phyloP scores from a whole-genome alignment of 192 early-diverging fungal species.

The Coemansia sp. region DNA sequence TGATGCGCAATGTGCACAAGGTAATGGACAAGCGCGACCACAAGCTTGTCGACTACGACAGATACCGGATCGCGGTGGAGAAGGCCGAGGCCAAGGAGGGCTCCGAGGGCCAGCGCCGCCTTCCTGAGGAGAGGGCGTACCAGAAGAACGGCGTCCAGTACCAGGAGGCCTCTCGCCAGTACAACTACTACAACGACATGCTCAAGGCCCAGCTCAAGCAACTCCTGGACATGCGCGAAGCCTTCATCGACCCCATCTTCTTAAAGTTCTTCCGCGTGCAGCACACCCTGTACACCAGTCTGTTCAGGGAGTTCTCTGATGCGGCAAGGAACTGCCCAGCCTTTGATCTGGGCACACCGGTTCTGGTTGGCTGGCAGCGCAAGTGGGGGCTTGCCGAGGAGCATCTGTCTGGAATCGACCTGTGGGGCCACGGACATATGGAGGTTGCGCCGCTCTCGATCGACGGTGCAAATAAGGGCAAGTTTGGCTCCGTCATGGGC shows the following conservation, averaged over 20 bases:
- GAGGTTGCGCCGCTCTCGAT: slow-evolving; percentile 25
- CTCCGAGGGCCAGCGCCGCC: slow-evolving; percentile 42
- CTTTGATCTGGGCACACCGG: slow-evolving; percentile 56
- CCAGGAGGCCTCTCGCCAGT: slow-evolving; percentile 81
- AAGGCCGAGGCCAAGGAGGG: slow-evolving; percentile 75
- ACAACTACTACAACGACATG: slow-evolving; percentile 78
- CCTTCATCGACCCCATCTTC: slow-evolving; percentile 89
- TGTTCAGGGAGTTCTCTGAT: slow-evolving; percentile 63
- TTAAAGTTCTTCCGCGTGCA: slow-evolving; percentile 83
- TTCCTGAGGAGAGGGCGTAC: slow-evolving; percentile 66
- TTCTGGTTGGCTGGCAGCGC: slow-evolving; percentile 39
- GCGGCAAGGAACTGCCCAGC: slow-evolving; percentile 56
- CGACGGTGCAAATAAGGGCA: slow-evolving; percentile 25
- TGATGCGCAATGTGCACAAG: slow-evolving; percentile 78
- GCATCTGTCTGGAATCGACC: slow-evolving; percentile 28
- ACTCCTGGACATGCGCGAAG: slow-evolving; percentile 69
- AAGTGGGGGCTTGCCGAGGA: slow-evolving; percentile 36
- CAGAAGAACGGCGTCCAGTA: slow-evolving; percentile 71
- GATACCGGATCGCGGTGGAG: slow-evolving; percentile 67
- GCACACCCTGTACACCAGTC: slow-evolving; percentile 68
- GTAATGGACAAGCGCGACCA: slow-evolving; percentile 87
- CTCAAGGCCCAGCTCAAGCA: slow-evolving; percentile 78
- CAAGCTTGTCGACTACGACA: slow-evolving; percentile 93
- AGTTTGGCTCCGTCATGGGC: slow-evolving; percentile 43
- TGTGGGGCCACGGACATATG: slow-evolving; percentile 43